Base-by-base conservation (phyloP, 441 rosid genomes). In the Adansonia rubrostipa region DNA sequence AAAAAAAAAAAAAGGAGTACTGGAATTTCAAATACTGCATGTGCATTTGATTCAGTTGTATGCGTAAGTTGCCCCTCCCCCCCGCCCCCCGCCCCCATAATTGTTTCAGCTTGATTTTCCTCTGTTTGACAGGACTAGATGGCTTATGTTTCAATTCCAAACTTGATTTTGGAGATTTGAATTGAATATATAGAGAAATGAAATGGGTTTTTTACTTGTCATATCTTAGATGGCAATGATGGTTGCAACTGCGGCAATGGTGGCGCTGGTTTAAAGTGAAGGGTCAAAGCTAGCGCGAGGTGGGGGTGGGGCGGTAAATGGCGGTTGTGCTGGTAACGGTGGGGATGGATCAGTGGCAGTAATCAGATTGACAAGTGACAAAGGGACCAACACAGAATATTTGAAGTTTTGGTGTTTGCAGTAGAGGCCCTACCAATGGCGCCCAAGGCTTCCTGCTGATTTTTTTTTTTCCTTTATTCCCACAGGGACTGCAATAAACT, bases 121-220 rank as follows among this genome's bases (percentile, higher is more conserved):
- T 15, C 60, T 54, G 22, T 54, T 54, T 6, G 65, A 24, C 66
- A 11, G 6, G 65, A 60, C 65, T 60, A 51, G 17, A 42, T 42
- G 45, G 45, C n/a, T 58, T 19, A 22, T 60, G 65, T 22, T 60
- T 60, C 33, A 9, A 10, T 61, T 17, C 13, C 50, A 9, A 8
- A 66, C 71, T 66, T n/a, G 48, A 66, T 66, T 44, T 44, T 24
- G 28, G 53, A 24, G 44, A n/a, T 66, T 42, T 66, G 71, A 66
- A 44, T 66, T 66, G 1, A 17, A 22, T 24, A 60, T 1, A 60
- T 14, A 4, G 0, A 24, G 22, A 1, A 24, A 28, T 24, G n/a
- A 61, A 24, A 36, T 61, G 66, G 66, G 66, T 11, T 9, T 58
- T 22, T 3, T 24, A 33, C 33, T 58, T 19, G 63, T 20, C 33